Evolutionary conservation across 768 basidiomycete genomes (phyloP).

Genomic region (Tulasnella sp.): DNA sequence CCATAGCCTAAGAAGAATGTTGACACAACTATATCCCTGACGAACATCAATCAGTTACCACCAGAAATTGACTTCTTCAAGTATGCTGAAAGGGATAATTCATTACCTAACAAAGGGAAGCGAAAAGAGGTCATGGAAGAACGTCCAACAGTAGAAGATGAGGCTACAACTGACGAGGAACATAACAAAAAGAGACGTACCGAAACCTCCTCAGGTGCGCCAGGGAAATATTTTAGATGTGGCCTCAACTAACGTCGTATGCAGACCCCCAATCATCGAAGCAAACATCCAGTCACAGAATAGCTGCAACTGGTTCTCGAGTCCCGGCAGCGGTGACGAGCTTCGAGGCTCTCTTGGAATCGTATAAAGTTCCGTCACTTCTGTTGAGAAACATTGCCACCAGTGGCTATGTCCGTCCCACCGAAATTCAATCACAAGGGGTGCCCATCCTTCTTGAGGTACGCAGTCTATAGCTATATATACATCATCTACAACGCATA

Average conservation of each 20-base stretch:
- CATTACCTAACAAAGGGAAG: conserved; percentile 14
- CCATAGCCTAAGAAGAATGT: conserved; percentile 18
- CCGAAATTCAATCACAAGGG: conserved; percentile 68
- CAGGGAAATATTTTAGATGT: conserved; percentile 20
- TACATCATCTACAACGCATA: not conserved
- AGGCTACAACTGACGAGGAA: conserved; percentile 12
- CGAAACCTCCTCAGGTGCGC: conserved; percentile 25
- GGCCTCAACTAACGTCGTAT: conserved; percentile 19
- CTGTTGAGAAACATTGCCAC: conserved; percentile 50
- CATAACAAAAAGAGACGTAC: conserved; percentile 11
- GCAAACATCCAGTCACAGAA: conserved; percentile 39
- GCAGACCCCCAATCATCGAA: conserved; percentile 20
- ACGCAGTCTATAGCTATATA: conserved; percentile 17
- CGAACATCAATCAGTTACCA: too few species aligned
- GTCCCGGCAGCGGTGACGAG: conserved; percentile 46
- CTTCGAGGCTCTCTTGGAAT: conserved; percentile 46
- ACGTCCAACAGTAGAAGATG: not conserved
- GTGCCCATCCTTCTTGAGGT: conserved; percentile 74
- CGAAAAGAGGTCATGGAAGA: conserved; percentile 27
- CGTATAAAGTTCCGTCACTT: conserved; percentile 45
- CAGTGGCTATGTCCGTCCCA: conserved; percentile 53
- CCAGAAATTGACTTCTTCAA: conserved; percentile 85
- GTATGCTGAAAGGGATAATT: conserved; percentile 50
- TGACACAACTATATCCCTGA: conserved; percentile 22
- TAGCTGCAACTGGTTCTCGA: conserved; percentile 58